Evolutionary conservation across 306 rosid species (phyloP).

Genomic region (Cicer arietinum): DNA sequence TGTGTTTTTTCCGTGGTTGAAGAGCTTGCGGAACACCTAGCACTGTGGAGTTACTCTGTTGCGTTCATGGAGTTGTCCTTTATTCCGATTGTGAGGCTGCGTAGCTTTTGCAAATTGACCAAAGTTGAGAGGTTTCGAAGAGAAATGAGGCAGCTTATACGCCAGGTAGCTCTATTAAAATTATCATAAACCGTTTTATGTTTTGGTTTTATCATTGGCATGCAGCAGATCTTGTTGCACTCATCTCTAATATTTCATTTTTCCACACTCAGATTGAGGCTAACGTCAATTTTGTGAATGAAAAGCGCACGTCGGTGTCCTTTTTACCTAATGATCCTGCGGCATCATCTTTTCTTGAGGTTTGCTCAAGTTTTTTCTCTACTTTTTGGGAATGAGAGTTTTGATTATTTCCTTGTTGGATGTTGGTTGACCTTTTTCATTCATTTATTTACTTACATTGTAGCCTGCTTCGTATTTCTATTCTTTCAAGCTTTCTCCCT

Average conservation of each 20-base stretch:
- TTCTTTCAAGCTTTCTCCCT: slow-evolving; percentile 6
- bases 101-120: slow-evolving; percentile 77
- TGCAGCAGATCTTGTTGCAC: slow-evolving; percentile 24
- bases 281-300: slow-evolving; percentile 69
- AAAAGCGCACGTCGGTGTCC: slow-evolving; percentile 68
- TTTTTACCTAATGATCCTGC: slow-evolving; percentile 76
- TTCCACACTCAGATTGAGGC: slow-evolving; percentile 69
- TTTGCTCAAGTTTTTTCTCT: slow-evolving; percentile 37
- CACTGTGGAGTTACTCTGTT: slow-evolving; percentile 92
- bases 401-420: slow-evolving; percentile 17
- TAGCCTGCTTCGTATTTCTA: slow-evolving; percentile 19
- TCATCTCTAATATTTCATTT: slow-evolving; percentile 46
- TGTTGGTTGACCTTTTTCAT: slow-evolving; percentile 24
- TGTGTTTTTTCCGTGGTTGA: slow-evolving; percentile 87
- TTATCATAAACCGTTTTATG: slow-evolving; percentile 19
- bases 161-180: slow-evolving; percentile 61
- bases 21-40: slow-evolving; percentile 89
- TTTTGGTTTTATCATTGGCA: slow-evolving; percentile 30
- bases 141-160: slow-evolving; percentile 73
- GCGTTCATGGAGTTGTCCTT: slow-evolving; percentile 86
- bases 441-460: slow-evolving; percentile 7
- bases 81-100: slow-evolving; percentile 79
- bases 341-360: slow-evolving; percentile 78
- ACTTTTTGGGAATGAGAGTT: slow-evolving; percentile 32
- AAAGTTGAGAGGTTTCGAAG: slow-evolving; percentile 88